Evolutionary conservation across 2,329 filamentous ascomycete genomes (phyloP), one percentile per base, ranked within the genome.

Genomic region (Fusarium heterosporum): DNA sequence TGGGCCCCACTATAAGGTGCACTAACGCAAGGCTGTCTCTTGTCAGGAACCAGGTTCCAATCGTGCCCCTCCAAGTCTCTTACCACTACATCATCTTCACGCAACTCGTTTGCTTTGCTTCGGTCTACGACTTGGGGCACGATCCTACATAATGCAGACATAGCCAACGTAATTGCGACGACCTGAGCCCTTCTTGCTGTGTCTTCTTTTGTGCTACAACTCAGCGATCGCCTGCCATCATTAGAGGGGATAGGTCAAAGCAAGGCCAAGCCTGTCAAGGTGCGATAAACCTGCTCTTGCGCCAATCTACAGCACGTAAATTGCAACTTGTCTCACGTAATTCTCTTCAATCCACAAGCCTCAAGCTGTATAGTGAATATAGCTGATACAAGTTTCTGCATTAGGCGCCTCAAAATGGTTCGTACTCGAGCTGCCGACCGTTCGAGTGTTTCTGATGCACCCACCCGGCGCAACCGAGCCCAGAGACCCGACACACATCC

Each of bases 351-450:
- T 16, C 8, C 6, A 16, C 2, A 9, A 4, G 4, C 26, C 17
- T 7, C 2, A 9, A 12, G 4, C 2, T 6, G 4, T 7, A 11
- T 25, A 26, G 9, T 16, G 9, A 28, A 34, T 43, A 7, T 17
- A 30, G 13, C 70, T 72, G 34, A 73, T 22, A 17, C 26, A 10
- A 30, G 28, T 45, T 28, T n/a, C 13, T 50, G 26, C 50, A 41
- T 29, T 16, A 68, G 58, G 30, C 36, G 25, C 34, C 47, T 29
- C 43, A 52, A 48, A 19, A 77, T 77, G 76, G 72, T 73, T 38
- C 66, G 72, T 32, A 77, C 73, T 34, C 70, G 74, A 61, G 73
- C 68, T 49, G 64, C 66, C 50, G 59, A 64, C 39, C 61, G 61
- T 39, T 61, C 63, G n/a, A 45, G 57, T 39, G 28, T 45, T 19